Evolutionary conservation across 768 basidiomycete genomes (phyloP).

Genomic region (Macrolepiota albuminosa): DNA sequence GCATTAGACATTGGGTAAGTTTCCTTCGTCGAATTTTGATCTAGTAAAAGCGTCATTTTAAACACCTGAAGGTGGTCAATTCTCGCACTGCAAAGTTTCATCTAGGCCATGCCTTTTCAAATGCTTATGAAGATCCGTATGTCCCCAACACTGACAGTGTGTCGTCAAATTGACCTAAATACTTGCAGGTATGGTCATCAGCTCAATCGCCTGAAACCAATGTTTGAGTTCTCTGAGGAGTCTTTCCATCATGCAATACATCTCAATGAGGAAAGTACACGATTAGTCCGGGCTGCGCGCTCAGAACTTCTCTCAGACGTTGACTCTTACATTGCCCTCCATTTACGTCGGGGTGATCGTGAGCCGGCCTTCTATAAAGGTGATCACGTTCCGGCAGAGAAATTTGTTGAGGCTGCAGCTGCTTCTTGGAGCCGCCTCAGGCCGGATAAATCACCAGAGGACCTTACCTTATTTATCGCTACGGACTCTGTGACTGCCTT

Average conservation of each 20-base stretch:
- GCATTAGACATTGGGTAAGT: constrained; percentile 58
- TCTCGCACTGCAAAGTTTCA: constrained; percentile 65
- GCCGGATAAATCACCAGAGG: constrained; percentile 15
- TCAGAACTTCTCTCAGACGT: constrained; percentile 31
- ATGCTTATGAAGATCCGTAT: constrained; percentile 62
- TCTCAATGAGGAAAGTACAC: constrained; percentile 41
- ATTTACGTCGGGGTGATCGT: constrained; percentile 62
- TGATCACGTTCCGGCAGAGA: constrained; percentile 42
- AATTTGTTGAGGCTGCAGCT: constrained; percentile 41
- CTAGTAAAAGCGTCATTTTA: background rate
- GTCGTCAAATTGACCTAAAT: background rate
- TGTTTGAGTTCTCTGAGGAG: constrained; percentile 39
- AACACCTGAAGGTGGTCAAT: constrained; percentile 47
- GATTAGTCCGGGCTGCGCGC: constrained; percentile 47
- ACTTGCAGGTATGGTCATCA: constrained; percentile 44
- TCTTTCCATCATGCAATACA: constrained; percentile 51
- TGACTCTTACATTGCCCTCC: constrained; percentile 46
- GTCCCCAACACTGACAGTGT: constrained; percentile 20
- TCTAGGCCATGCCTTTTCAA: constrained; percentile 48
- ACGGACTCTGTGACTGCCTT: constrained; percentile 50
- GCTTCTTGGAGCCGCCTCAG: constrained; percentile 36
- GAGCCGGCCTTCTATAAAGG: constrained; percentile 37
- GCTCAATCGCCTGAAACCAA: constrained; percentile 52
- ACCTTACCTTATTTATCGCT: constrained; percentile 49
- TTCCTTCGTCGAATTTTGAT: background rate